Base-by-base conservation (phyloP, 805 yeast species). In the Candida mattraensis region DNA sequence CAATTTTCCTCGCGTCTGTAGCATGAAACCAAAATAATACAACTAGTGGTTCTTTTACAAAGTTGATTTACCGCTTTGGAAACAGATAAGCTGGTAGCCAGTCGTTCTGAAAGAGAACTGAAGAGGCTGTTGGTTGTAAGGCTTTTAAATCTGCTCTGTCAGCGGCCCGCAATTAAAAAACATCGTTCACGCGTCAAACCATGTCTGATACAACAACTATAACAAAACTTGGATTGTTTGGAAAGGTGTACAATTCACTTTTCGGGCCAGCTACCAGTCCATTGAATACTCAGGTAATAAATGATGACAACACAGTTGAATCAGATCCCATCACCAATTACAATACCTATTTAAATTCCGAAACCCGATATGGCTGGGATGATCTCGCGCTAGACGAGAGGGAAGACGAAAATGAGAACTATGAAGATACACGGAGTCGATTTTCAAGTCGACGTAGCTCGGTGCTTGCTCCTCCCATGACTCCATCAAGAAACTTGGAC, bases 361-460 rank as follows among this genome's bases (percentile, higher is more conserved):
- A 31, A n/a, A 17, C 33, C 12, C 16, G 15, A 17, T 22, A 23
- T 15, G 37, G 24, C 22, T 15, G 18, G 7, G 60, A 66, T 5
- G 70, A 63, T 3, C 61, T 61, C 36, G 60, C 58, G 5, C 51
- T 64, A 11, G 46, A 56, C 59, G 56, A 6, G 48, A 51, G 7
- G 5, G 51, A 39, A 8, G 48, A 42, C 14, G 61, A 50, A 8
- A 60, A 54, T 10, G 40, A 40, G 9, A 72, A 67, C 35, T 41
- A 37, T 56, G 38, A 28, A 47, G 46, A 26, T 41, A 48, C 37
- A 31, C 25, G 45, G 36, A 45, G 45, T 40, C 25, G 37, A 40
- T 30, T 41, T 18, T 33, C 44, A 11, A 42, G 48, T 24, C 39
- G 48, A n/a, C 24, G 45, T 31, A 40, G 47, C 28, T 48, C 53